Evolutionary conservation across 805 yeast species (phyloP), one percentile per base, ranked within the genome.

Genomic region (Kodamaea restingae): DNA sequence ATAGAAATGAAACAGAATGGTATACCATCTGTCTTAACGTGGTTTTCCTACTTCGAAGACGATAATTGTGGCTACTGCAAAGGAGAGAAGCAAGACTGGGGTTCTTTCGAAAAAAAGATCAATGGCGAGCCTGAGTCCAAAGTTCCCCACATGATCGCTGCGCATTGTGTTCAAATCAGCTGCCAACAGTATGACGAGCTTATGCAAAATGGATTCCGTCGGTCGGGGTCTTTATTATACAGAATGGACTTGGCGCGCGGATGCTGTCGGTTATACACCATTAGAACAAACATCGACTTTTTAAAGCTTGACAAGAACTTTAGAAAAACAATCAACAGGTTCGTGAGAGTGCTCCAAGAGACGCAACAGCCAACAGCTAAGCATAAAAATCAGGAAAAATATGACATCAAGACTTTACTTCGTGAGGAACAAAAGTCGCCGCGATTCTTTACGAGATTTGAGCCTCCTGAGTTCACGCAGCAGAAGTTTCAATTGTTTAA

Each of bases 191-290:
- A 88, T 52, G 90, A 85, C 51, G 52, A 49, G 15, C 55, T 85
- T 46, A 76, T 90, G 50, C 80, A 87, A 49, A 63, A 70, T 48
- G 95, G 95, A 2, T 88, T 75, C 53, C 75, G 95, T 56, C 65
- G 97, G 39, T 83, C 93, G 22, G 96, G 96, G 0, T 56, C 60
- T 2, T 84, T 77, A 46, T 44, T 83, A 6, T 84, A 73, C 40
- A 66, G 73, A 51, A 78, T 85, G 0, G 96, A 90, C 55, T 58
- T 78, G 44, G 52, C 83, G 21, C 59, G 88, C 28, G 77, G 78
- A 30, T 88, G 97, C 55, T 88, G 97, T 50, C 70, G 90, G 15
- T 71, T 80, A 57, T 86, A 78, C 55, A 82, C 96, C 0, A 85
- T 88, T 12, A 58, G 96, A 38, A 80, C 95, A 0, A 66, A 66